Conservation (phyloP, 805 yeast species). For the Blastobotrys peoriensis region DNA sequence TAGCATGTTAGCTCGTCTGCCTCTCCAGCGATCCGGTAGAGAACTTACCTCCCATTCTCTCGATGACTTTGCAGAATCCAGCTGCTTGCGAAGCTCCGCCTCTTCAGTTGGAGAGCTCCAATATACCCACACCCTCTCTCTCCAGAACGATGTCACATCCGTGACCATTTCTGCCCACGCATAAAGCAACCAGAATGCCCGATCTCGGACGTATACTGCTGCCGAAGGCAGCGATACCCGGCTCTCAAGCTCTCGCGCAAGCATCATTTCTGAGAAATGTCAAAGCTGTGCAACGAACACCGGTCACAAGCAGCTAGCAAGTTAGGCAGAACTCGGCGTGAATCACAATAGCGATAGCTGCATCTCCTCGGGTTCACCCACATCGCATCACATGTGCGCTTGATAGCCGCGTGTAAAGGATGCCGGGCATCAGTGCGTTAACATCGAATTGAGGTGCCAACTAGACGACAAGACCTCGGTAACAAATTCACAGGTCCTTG, state of each 20-base stretch:
- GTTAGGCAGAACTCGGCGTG: too few species aligned
- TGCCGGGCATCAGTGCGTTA: neutral
- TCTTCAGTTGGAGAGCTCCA: constrained; percentile 20
- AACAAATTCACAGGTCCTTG: too few species aligned
- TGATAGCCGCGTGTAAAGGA: too few species aligned
- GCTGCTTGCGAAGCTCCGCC: constrained; percentile 18
- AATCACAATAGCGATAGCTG: too few species aligned
- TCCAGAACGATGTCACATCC: constrained; percentile 4
- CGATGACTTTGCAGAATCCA: constrained; percentile 45
- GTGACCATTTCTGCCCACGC: constrained; percentile 1
- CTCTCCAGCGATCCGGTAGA: too few species aligned
- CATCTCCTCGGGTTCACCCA: too few species aligned
- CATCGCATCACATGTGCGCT: too few species aligned
- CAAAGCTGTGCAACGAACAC: too few species aligned
- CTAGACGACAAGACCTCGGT: too few species aligned
- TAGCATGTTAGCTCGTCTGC: too few species aligned
- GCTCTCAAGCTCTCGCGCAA: neutral
- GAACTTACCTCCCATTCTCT: constrained; percentile 54
- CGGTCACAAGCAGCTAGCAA: too few species aligned
- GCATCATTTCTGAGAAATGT: neutral
- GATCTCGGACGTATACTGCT: neutral
- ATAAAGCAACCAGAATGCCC: neutral
- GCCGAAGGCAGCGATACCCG: neutral
- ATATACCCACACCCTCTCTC: constrained; percentile 11
- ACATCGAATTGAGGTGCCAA: too few species aligned